Evolutionary conservation across 345 rosid species (phyloP).

Genomic region (Dipteronia dyeriana): DNA sequence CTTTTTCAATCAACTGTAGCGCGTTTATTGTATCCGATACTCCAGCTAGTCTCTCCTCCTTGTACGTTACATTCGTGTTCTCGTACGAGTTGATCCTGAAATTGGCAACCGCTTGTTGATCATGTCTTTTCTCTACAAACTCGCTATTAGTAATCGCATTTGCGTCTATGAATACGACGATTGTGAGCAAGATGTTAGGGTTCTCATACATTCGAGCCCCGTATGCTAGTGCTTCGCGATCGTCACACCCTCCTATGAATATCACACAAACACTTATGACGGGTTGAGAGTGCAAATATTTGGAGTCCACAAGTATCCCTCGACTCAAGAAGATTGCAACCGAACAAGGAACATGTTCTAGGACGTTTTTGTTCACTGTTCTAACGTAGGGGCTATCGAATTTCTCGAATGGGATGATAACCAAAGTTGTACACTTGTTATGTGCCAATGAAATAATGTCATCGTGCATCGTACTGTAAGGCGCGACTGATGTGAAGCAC

Average conservation of each 20-base stretch:
- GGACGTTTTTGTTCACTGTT: slow-evolving; percentile 26
- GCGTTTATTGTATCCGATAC: slow-evolving; percentile 23
- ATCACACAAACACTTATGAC: slow-evolving; percentile 23
- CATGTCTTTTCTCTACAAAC: slow-evolving; percentile 30
- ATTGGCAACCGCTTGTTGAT: slow-evolving; percentile 26
- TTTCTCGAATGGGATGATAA: slow-evolving; percentile 33
- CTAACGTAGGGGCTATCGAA: slow-evolving; percentile 21
- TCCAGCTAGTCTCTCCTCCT: slow-evolving; percentile 25
- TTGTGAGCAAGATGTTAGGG: slow-evolving; percentile 27
- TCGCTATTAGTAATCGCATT: slow-evolving; percentile 20
- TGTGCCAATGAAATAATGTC: slow-evolving; percentile 40
- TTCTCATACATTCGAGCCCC: slow-evolving; percentile 34
- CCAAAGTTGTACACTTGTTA: slow-evolving; percentile 34
- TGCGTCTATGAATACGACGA: slow-evolving; percentile 22
- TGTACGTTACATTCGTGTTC: slow-evolving; percentile 17
- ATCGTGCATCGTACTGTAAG: slow-evolving; percentile 43
- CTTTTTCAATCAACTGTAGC: slow-evolving; percentile 23
- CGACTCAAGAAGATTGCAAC: slow-evolving; percentile 29
- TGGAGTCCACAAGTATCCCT: slow-evolving; percentile 21
- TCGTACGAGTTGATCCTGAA: slow-evolving; percentile 22
- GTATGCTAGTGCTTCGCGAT: slow-evolving; percentile 46
- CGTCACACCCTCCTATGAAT: slow-evolving; percentile 55
- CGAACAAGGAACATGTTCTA: slow-evolving; percentile 37
- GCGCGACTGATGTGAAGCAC: slow-evolving; percentile 44
- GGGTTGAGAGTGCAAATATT: neutral